These are phyloP conservation scores for Sordariomycetes sp. DNA, from an alignment of 2,329 filamentous ascomycete species.

Conservation along the genomic window DNA sequence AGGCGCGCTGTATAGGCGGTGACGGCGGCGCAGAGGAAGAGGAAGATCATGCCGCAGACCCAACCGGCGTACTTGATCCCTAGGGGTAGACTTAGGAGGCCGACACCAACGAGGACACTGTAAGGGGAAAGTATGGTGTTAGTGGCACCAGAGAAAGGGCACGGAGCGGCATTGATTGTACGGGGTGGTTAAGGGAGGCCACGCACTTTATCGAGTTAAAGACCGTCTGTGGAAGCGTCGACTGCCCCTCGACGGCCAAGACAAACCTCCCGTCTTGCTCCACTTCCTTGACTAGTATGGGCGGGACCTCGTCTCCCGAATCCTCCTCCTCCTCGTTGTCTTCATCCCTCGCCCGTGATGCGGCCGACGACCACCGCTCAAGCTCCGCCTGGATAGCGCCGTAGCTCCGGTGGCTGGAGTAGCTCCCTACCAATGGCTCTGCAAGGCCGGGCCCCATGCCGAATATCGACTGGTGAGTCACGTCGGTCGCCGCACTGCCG, in stretches of 20 bases:
- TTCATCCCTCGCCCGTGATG: slow-evolving; percentile 16
- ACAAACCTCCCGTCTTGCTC: slow-evolving; percentile 82
- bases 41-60: slow-evolving; percentile 68
- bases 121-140: neutral
- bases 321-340: slow-evolving; percentile 22
- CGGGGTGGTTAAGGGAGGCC: neutral
- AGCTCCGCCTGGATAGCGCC: slow-evolving; percentile 31
- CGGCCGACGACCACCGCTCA: slow-evolving; percentile 4
- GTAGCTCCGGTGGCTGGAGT: slow-evolving; percentile 46
- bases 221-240: slow-evolving; percentile 88
- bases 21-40: slow-evolving; percentile 61
- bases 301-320: slow-evolving; percentile 46
- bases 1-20: slow-evolving; percentile 82
- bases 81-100: slow-evolving; percentile 78
- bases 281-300: slow-evolving; percentile 78
- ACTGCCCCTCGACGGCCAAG: slow-evolving; percentile 79
- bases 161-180: neutral
- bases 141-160: neutral
- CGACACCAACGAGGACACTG: slow-evolving; percentile 76
- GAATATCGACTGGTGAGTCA: slow-evolving; percentile 38
- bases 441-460: slow-evolving; percentile 50
- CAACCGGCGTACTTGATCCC: slow-evolving; percentile 82
- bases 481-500: slow-evolving; percentile 11
- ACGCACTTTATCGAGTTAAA: slow-evolving; percentile 83
- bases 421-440: slow-evolving; percentile 62